phyloP scores from a whole-genome alignment of 2,329 filamentous ascomycete genomes.

The Aspergillus carbonarius region DNA sequence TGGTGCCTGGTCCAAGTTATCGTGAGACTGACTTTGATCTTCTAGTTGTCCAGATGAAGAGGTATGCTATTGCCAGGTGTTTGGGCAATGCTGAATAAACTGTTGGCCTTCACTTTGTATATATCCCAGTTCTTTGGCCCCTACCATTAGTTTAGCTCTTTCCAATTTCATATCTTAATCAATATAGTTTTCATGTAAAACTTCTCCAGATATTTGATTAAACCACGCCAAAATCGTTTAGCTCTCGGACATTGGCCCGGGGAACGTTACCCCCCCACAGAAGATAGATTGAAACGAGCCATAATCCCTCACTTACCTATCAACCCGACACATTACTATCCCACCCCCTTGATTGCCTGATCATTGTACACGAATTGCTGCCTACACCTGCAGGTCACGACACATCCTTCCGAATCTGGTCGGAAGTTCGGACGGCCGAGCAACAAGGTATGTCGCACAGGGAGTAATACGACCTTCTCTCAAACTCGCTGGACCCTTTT shows the following conservation, averaged over 20 bases:
- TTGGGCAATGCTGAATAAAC: constrained; percentile 30
- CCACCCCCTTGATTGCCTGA: not conserved
- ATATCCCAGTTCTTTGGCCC: not conserved
- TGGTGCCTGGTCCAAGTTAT: not conserved
- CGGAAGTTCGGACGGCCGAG: not conserved
- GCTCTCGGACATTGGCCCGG: too few species aligned
- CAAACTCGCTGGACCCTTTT: too few species aligned
- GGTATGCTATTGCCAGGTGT: constrained; percentile 39
- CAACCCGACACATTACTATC: not conserved
- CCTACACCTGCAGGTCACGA: not conserved
- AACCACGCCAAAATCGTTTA: too few species aligned
- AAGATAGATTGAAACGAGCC: too few species aligned
- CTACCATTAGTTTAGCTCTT: not conserved
- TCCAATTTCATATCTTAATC: too few species aligned
- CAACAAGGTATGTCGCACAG: not conserved
- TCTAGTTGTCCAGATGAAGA: constrained; percentile 36
- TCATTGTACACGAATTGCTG: not conserved
- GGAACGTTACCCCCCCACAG: too few species aligned
- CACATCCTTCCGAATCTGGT: not conserved
- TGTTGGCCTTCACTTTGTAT: too few species aligned
- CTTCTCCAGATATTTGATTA: too few species aligned
- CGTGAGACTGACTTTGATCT: constrained; percentile 13
- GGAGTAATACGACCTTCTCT: not conserved
- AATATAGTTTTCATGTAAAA: too few species aligned
- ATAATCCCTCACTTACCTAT: not conserved